Evolutionary conservation across 257 asterid genomes (phyloP).

Genomic region (Solanum bukasovii): DNA sequence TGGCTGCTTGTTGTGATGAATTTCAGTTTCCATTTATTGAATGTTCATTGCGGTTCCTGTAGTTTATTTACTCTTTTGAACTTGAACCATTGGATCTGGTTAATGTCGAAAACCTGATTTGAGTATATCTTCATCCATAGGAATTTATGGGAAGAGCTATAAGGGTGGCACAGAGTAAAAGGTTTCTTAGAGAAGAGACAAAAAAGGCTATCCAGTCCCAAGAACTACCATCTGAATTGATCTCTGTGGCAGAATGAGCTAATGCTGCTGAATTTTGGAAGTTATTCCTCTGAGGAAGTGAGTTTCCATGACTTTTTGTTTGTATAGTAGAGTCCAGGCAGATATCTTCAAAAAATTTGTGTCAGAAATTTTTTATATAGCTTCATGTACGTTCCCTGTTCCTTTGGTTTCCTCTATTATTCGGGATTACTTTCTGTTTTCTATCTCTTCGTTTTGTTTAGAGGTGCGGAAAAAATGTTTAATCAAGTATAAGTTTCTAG

Average conservation of each 20-base stretch:
- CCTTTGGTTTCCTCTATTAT: background rate
- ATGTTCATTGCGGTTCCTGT: background rate
- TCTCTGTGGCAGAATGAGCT: constrained; percentile 1
- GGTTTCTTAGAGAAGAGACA: constrained; percentile 52
- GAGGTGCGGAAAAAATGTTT: background rate
- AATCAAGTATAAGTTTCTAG: background rate
- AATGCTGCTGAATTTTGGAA: constrained; percentile 10
- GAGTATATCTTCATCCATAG: constrained; percentile 25
- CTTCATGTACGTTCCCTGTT: background rate
- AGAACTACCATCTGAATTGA: constrained; percentile 14
- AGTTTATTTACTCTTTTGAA: background rate
- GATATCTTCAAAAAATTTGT: background rate
- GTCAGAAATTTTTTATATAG: background rate
- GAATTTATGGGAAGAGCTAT: constrained; percentile 81
- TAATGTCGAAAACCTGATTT: background rate
- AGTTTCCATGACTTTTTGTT: constrained; percentile 3
- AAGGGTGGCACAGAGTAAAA: constrained; percentile 59
- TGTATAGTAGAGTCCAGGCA: background rate
- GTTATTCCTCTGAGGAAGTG: constrained; percentile 13
- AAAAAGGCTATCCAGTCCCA: constrained; percentile 38
- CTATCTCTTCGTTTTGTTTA: background rate
- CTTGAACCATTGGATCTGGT: background rate
- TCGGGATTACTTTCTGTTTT: background rate
- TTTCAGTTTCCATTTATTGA: background rate
- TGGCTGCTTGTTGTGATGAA: background rate